Evolutionary conservation across 768 basidiomycete genomes (phyloP), one percentile per base, ranked within the genome.

Genomic region (Asterophora lycoperdoides): DNA sequence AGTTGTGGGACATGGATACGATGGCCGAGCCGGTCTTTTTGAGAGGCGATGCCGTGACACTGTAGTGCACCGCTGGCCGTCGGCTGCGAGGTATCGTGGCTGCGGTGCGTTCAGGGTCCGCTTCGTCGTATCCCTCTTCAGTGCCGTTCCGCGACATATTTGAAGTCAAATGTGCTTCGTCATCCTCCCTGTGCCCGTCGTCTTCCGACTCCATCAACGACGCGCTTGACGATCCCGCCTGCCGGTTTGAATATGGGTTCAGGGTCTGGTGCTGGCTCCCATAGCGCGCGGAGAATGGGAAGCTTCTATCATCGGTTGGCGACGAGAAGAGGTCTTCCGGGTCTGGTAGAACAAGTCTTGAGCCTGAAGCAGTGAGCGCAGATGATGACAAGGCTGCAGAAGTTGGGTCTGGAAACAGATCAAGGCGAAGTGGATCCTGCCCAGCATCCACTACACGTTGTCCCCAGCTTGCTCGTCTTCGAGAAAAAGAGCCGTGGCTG

Each of bases 391-490:
- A 39, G n/a, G 59, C 53, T 40, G 58, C 54, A 15, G 57, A 57
- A 39, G 56, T 57, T 51, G 58, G 59, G 51, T 56, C 54, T 57
- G 52, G 48, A 36, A 55, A 52, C 6, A 49, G 52, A 42, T 73
- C 65, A 49, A 76, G 63, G 47, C 67, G 70, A 44, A 78, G 66
- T 10, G 76, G 76, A 61, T 80, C 78, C 56, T 72, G 73, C 44
- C 70, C 71, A 37, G 62, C 55, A 49, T 79, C 74, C 37, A 69
- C 55, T 18, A 66, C 63, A 44, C 70, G 64, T 48, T 67, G 64
- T 18, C 78, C 77, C 81, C 84, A 81, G 58, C 84, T 85, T 1
- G 71, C 63, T 49, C 84, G 73, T 42, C 82, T 68, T 52, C 83
- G 73, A 32, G 83, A 60, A 53, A 73, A 66, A 14, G 64, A 60